Base-by-base conservation (phyloP, 75 land plant genomes). In the Larix kaempferi region DNA sequence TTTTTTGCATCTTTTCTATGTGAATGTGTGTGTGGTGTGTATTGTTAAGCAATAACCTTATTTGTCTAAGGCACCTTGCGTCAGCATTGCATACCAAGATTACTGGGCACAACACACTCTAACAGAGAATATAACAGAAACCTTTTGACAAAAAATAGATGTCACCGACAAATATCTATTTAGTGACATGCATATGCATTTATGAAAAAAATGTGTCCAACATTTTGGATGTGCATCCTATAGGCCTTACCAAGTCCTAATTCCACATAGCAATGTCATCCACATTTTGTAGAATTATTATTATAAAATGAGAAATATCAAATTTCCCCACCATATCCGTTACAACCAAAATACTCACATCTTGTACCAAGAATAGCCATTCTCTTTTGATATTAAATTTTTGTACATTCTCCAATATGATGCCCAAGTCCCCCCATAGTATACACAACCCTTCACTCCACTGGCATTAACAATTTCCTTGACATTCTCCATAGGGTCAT, bases 381-480 rank as follows among this genome's bases (percentile, higher is more conserved):
- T 63, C 90, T 91, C 63, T 92, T 95, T 83, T 91, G 93, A 69
- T 92, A 95, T 75, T 95, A 95, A 49, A 92, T 80, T 80, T 95
- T 95, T 62, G 98, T 93, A 58, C 98, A 95, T 62, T 92, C 92
- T 6, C 86, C 76, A 26, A 92, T 92, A 21, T 95, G 88, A 75
- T 95, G 98, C 29, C 95, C 95, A 67, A 95, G 87, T 71, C n/a
- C n/a, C 98, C 98, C 98, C 98, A 91, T 95, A 95, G 71, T 90
- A 91, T 6, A 90, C 93, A 86, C 98, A 95, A 19, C 98, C 98
- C 64, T 90, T 90, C 6, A 89, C 90, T 12, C 98, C 98, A 81
- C 91, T 92, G 17, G 92, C 98, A 74, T 86, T 77, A 21, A 89
- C 85, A 29, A 94, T 81, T 74, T 84, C 97, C 29, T 91, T 91